Evolutionary conservation across 2,329 filamentous ascomycete species (phyloP), one percentile per base, ranked within the genome.

Genomic region (Amphichorda felina): DNA sequence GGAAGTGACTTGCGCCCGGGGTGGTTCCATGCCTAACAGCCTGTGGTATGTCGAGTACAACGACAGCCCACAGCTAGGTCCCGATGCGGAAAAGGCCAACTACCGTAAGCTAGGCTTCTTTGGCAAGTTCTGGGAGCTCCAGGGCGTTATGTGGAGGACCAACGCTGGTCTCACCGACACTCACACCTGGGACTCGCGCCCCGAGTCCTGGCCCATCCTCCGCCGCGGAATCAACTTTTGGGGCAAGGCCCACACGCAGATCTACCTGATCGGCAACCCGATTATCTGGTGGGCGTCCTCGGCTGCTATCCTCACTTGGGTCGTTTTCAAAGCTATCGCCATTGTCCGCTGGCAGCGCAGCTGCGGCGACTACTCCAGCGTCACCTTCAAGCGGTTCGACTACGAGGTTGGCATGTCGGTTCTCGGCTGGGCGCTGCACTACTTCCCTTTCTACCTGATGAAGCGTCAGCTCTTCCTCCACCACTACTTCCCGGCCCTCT

Each of bases 401-500:
- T 96, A 95, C 53, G 91, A 98, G 60, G 76, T 96, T 40, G 91
- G 91, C 41, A 85, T 79, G 36, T 86, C 78, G 14, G 82, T 95
- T 22, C 73, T 98, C 8, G 91, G 83, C 46, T 98, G 91, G 91
- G 86, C 84, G 33, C 81, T 98, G 59, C 91, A 98, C 62, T 98
- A 95, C 67, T 96, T 98, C 69, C 91, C 91, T 9, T 98, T 98
- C 67, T 98, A 79, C 66, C 73, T 98, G 39, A 96, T 98, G 91
- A 79, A 91, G 55, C 87, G 91, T 48, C 91, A 98, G 62, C 78
- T 98, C 25, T 98, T 98, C 72, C 69, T 98, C 42, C 91, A 98
- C 60, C 91, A 98, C 64, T 98, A 98, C 60, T 91, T 98, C 61
- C 91, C 91, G 0, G 91, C 91, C 2, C 74, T 98, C 11, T 94